These are phyloP conservation scores for Mycena maculata DNA, from an alignment of 768 basidiomycete species.

Conservation along the genomic window DNA sequence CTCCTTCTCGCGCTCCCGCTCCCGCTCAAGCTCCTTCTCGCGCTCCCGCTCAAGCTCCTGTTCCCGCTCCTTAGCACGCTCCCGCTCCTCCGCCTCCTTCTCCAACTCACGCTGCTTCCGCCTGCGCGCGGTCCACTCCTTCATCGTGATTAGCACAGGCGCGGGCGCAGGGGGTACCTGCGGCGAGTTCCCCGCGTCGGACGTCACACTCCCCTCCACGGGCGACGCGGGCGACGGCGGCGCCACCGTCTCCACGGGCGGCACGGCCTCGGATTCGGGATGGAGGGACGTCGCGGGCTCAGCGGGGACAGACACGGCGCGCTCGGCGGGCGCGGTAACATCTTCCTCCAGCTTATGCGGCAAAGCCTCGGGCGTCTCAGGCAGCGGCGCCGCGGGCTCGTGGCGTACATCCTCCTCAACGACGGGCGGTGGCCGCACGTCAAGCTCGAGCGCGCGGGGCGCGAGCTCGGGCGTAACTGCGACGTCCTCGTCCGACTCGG, in stretches of 20 bases:
- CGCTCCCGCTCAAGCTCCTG: not conserved
- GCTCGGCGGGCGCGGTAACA: not conserved
- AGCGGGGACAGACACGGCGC: not conserved
- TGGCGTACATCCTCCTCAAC: not conserved
- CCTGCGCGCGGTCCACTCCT: not conserved
- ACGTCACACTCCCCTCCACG: constrained; percentile 20
- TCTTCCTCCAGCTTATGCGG: not conserved
- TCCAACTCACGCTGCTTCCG: not conserved
- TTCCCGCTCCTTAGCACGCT: constrained; percentile 5
- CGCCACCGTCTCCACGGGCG: not conserved
- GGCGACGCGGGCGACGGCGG: not conserved
- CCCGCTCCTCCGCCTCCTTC: constrained; percentile 11
- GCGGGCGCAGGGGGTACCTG: not conserved
- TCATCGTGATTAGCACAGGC: not conserved
- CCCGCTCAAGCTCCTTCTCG: constrained; percentile 1
- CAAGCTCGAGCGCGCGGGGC: not conserved
- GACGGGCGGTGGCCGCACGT: not conserved
- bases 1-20: constrained; percentile 10
- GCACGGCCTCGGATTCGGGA: not conserved
- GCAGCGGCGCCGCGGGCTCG: too few species aligned
- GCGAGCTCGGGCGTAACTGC: constrained; percentile 1
- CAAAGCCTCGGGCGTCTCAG: not conserved
- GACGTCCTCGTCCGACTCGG: constrained; percentile 15
- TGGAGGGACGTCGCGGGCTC: not conserved
- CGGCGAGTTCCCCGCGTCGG: not conserved